A percentile compares a stretch with the other conserved stretches of the same genome.
Evolutionary conservation across 108 stramenopile genomes (phyloP).

Genomic region (Thalassiosira profunda): DNA sequence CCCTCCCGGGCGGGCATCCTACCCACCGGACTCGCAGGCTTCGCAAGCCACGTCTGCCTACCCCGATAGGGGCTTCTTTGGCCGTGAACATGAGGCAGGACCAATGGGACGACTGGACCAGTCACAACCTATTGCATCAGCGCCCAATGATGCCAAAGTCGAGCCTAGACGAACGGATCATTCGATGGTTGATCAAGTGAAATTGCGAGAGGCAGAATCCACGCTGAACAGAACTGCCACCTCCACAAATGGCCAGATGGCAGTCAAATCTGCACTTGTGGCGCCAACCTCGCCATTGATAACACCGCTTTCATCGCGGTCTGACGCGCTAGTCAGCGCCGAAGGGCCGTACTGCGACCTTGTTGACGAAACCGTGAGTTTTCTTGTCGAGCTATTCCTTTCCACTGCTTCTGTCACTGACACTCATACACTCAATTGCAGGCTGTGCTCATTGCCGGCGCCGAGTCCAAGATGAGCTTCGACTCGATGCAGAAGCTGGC

Average conservation of each 20-base stretch:
- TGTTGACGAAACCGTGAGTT: conserved; percentile 34
- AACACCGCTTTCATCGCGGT: background rate
- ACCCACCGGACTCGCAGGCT: conserved; percentile 6
- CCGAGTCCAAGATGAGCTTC: conserved; percentile 47
- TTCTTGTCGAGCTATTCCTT: no score
- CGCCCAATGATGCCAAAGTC: background rate
- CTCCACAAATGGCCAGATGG: conserved; percentile 7
- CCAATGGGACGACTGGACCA: background rate
- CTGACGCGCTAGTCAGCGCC: conserved; percentile 6
- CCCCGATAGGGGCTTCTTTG: conserved; percentile 15
- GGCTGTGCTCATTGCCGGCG: conserved; percentile 40
- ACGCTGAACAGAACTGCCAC: background rate
- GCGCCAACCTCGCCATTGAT: conserved; percentile 4
- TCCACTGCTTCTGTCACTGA: no score
- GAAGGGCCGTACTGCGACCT: conserved; percentile 29
- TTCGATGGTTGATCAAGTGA: background rate
- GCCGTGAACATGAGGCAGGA: conserved; percentile 3
- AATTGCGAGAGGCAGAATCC: background rate
- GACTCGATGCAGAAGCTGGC: conserved; percentile 71
- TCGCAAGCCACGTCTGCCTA: background rate
- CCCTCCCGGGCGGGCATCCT: background rate
- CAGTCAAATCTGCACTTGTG: conserved; percentile 19
- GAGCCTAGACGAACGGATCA: background rate
- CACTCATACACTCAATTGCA: no score
- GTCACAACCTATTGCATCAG: background rate